Evolutionary conservation across 495 filamentous ascomycete species (phyloP), one percentile per base, ranked within the genome.

Genomic region (Penicillium paradoxum): DNA sequence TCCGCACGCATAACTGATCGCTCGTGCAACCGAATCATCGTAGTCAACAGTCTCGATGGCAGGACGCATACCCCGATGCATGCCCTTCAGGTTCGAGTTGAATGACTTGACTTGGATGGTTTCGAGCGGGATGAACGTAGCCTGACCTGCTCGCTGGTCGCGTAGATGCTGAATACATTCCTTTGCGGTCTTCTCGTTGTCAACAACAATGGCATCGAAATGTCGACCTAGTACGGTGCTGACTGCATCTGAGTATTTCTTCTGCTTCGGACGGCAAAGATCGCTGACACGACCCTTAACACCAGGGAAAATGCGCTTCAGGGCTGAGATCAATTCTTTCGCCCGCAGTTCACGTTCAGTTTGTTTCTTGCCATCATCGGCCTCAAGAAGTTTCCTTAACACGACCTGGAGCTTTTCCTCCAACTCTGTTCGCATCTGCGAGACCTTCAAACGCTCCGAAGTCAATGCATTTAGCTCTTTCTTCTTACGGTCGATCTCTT

Each of bases 11-110:
- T 95, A 97, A 32, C 82, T 86, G 70, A 99, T 96, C 3, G 93
- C 95, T 42, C 93, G 84, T 66, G 96, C 89, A 41, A 96, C 79
- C 1, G 82, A 82, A 19, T 83, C 78, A 57, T 97, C 93, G 55
- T 95, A 99, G 54, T 96, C 90, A 53, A 99, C 91, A 2, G 91
- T 92, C 65, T 99, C 93, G 52, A 99, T 92, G 0, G 93, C 95
- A 53, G 95, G 82, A 21, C 95, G 86, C 81, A 87, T 86, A 7
- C 85, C 87, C 13, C 86, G 83, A 47, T 90, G 79, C 66, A 96
- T 86, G 37, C 91, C 88, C 72, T 97, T 97, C 37, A 97, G 69
- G 56, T 88, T 91, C 11, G 90, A 89, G 63, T 95, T 93, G 50
- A 90, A 79, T 9, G 87, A 82, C 62, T 86, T 90, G 62, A 95